These are phyloP conservation scores for Puccinia triticina DNA, from an alignment of 1,284 basidiomycete species.

Conservation along the genomic window DNA sequence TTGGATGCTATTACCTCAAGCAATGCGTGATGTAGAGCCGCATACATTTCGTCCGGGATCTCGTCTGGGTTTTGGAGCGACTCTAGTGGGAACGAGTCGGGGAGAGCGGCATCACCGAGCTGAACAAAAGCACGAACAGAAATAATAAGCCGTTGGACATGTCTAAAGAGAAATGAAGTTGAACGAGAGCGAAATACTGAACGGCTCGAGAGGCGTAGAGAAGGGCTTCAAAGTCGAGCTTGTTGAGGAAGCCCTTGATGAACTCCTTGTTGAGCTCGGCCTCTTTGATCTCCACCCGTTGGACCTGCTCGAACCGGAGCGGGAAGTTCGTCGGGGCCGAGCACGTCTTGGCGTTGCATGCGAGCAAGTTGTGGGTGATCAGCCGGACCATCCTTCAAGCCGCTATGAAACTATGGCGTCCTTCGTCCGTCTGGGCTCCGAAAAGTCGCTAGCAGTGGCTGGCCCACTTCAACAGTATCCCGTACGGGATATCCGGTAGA, in stretches of 20 bases:
- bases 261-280: slow-evolving; percentile 89
- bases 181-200: slow-evolving; percentile 56
- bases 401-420: neutral
- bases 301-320: slow-evolving; percentile 76
- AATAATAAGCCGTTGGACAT: neutral
- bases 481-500: too few species aligned
- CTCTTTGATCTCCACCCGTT: slow-evolving; percentile 75
- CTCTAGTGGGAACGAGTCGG: slow-evolving; percentile 47
- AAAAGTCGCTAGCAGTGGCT: too few species aligned
- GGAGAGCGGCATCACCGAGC: slow-evolving; percentile 51
- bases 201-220: slow-evolving; percentile 80
- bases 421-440: too few species aligned
- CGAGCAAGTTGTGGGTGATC: slow-evolving; percentile 94
- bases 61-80: slow-evolving; percentile 47
- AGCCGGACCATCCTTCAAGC: slow-evolving; percentile 75
- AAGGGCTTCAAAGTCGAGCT: slow-evolving; percentile 85
- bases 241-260: slow-evolving; percentile 74
- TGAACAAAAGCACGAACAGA: neutral
- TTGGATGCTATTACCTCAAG: slow-evolving; percentile 71
- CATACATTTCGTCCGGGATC: slow-evolving; percentile 72
- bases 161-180: neutral
- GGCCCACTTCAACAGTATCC: too few species aligned
- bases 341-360: slow-evolving; percentile 92
- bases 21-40: slow-evolving; percentile 84
- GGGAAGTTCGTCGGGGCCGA: slow-evolving; percentile 88